phyloP scores from a whole-genome alignment of 176 grass and related monocot genomes.

The Aegilops sharonensis region DNA sequence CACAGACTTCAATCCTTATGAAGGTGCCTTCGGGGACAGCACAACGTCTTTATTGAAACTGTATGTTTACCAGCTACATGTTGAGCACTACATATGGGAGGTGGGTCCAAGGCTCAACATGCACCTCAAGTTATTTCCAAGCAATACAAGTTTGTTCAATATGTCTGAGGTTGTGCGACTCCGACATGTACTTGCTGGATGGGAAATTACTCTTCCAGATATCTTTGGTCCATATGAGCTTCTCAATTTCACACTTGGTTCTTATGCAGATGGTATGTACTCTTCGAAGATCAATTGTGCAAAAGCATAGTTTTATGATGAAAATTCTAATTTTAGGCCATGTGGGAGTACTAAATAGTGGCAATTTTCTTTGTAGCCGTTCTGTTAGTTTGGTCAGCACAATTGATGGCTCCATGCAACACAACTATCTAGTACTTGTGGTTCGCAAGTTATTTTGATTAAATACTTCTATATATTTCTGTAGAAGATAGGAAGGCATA shows the following conservation, averaged over 20 bases:
- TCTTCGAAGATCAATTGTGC: neutral
- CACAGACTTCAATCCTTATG: slow-evolving; percentile 63
- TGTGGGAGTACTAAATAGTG: neutral
- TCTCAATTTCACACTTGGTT: slow-evolving; percentile 79
- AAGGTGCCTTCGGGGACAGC: slow-evolving; percentile 51
- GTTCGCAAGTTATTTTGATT: neutral
- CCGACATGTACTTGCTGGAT: slow-evolving; percentile 56
- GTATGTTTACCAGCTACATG: slow-evolving; percentile 58
- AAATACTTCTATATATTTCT: neutral
- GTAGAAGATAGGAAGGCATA: neutral
- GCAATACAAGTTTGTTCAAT: slow-evolving; percentile 60
- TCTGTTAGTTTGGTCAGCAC: neutral
- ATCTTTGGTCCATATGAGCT: slow-evolving; percentile 95
- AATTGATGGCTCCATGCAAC: neutral
- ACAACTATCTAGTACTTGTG: slow-evolving; percentile 9
- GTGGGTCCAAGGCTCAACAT: slow-evolving; percentile 77
- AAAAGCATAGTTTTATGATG: neutral
- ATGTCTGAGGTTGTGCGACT: slow-evolving; percentile 56
- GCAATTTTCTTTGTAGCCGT: neutral
- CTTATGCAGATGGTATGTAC: slow-evolving; percentile 53
- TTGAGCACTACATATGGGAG: slow-evolving; percentile 71
- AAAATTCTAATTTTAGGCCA: neutral
- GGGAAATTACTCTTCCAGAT: slow-evolving; percentile 83
- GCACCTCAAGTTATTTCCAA: slow-evolving; percentile 82
- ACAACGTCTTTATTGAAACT: slow-evolving; percentile 46